These are phyloP conservation scores for Suillus ampliporus DNA, from an alignment of 768 basidiomycete species.

Conservation along the genomic window DNA sequence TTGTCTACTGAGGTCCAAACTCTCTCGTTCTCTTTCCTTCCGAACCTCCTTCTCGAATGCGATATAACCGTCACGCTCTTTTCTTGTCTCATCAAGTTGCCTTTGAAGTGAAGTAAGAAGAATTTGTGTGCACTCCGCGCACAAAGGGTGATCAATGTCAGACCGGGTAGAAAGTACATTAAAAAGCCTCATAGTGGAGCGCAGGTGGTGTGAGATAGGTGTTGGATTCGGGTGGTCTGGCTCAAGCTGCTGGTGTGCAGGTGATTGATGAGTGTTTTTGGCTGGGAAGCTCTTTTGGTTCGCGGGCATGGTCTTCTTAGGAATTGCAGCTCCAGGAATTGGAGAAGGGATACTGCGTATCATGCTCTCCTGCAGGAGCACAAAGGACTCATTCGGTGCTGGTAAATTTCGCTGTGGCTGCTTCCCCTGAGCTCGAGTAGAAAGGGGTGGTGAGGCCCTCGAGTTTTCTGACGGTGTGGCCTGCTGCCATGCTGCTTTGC, in stretches of 20 bases:
- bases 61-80: slow-evolving; percentile 91
- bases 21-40: slow-evolving; percentile 79
- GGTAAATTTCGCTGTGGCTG: slow-evolving; percentile 58
- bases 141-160: slow-evolving; percentile 91
- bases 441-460: slow-evolving; percentile 44
- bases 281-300: slow-evolving; percentile 39
- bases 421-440: slow-evolving; percentile 64
- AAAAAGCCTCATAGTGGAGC: slow-evolving; percentile 75
- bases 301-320: slow-evolving; percentile 49
- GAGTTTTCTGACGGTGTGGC: slow-evolving; percentile 49
- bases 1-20: slow-evolving; percentile 61
- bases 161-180: slow-evolving; percentile 78
- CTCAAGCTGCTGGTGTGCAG: slow-evolving; percentile 46
- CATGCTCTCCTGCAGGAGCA: slow-evolving; percentile 85
- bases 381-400: slow-evolving; percentile 87
- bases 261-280: slow-evolving; percentile 33
- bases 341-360: slow-evolving; percentile 71
- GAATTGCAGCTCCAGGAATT: slow-evolving; percentile 44
- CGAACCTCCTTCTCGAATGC: slow-evolving; percentile 89
- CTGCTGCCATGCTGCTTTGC: slow-evolving; percentile 68
- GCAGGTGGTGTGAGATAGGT: slow-evolving; percentile 78
- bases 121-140: slow-evolving; percentile 90
- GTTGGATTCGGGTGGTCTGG: slow-evolving; percentile 66
- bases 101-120: slow-evolving; percentile 75
- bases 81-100: slow-evolving; percentile 88